Base-by-base conservation (phyloP, 805 yeast species). In the Metschnikowia hibisci region DNA sequence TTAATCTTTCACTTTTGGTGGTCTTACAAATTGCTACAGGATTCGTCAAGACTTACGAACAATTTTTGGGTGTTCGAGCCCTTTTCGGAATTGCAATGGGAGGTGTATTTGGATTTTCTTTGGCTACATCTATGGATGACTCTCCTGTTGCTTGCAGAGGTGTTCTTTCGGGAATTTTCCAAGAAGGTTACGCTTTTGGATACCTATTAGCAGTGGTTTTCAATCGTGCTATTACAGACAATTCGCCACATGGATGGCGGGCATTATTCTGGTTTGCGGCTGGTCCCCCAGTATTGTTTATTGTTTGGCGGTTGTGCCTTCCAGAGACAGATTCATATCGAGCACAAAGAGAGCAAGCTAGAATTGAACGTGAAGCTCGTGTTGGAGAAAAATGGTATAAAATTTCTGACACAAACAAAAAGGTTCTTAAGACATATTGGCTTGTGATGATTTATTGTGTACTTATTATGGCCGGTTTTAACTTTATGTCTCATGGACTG, bases 121-220 rank as follows among this genome's bases (percentile, higher is more conserved):
- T 82, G 20, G 83, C 84, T 8, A 78, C 82, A 5, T 81, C 88
- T 6, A 68, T 84, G 26, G 86, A 81, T 51, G 84, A 82, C 54
- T 72, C 80, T 39, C 87, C 87, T 1, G 58, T 58, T 2, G 66
- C 62, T 23, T 78, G 83, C 27, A 67, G 78, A 62, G 83, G 86
- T 35, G 69, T 81, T 44, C 62, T 82, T 37, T 75, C 82, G 28
- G 87, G 87, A 37, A 61, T 85, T 32, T 77, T 87, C 58, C 95
- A 87, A 63, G 84, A 86, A 60, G 95, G 95, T 47, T 87, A 82
- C 52, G 82, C 85, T 0, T 73, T 82, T 37, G 89, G 89, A 18
- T 82, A 81, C 53, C 63, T 82, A 20, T 57, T 82, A 46, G 87
- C 81, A 5, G 85, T 81, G 39, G 68, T 81, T 18, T 82, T 81